Evolutionary conservation across 169 alveolate species (phyloP).

Genomic region (Cryptosporidium sp.): DNA sequence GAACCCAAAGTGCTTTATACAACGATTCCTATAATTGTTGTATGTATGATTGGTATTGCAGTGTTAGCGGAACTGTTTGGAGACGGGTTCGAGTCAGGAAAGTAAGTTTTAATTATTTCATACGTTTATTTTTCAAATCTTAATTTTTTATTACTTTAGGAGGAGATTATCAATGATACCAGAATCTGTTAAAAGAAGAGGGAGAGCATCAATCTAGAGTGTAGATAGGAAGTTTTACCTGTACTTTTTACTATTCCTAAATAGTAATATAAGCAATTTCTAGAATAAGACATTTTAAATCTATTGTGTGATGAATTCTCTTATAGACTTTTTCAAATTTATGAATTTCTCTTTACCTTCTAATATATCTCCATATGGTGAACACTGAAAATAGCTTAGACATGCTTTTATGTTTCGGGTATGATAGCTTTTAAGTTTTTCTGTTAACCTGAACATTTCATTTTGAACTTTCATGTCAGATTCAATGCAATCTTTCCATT

Average conservation of each 20-base stretch:
- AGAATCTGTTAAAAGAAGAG: constrained; percentile 65
- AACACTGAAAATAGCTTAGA: constrained; percentile 55
- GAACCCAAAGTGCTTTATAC: constrained; percentile 68
- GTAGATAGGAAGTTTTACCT: background rate
- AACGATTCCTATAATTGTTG: constrained; percentile 44
- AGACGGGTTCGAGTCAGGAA: constrained; percentile 64
- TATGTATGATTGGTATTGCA: constrained; percentile 67
- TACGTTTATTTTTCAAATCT: background rate
- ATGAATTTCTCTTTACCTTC: constrained; percentile 9
- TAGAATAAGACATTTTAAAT: background rate
- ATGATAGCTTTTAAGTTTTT: constrained; percentile 17
- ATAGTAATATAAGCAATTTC: background rate
- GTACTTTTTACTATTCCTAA: background rate
- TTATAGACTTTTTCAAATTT: constrained; percentile 3
- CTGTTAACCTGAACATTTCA: constrained; percentile 4
- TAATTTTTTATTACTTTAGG: constrained; percentile 21
- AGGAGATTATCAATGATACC: constrained; percentile 58
- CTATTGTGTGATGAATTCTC: constrained; percentile 48
- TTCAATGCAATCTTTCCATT: constrained; percentile 44
- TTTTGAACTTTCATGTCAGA: constrained; percentile 44
- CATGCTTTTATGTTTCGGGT: constrained; percentile 36
- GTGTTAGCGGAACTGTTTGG: constrained; percentile 59
- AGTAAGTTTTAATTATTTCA: constrained; percentile 36
- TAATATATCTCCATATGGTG: constrained; percentile 59
- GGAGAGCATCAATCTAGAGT: constrained; percentile 71